Conservation (phyloP, 169 alveolate species). For the Cryptosporidium andersoni region DNA sequence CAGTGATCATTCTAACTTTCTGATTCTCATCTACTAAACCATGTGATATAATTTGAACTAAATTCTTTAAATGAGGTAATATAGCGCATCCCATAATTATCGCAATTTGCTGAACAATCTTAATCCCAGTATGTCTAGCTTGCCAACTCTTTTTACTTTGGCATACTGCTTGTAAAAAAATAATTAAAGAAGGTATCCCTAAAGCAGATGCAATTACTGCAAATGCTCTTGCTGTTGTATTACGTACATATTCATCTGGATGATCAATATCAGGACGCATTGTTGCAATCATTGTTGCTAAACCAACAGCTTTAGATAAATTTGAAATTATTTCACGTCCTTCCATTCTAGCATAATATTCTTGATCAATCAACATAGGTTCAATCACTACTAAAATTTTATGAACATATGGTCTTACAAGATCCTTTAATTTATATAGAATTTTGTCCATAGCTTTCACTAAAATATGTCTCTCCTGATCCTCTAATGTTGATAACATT, state of each 20-base stretch:
- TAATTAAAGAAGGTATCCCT: constrained; percentile 96
- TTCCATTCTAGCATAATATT: constrained; percentile 99
- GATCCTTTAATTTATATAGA: constrained; percentile 93
- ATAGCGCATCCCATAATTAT: constrained; percentile 98
- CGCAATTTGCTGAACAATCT: constrained; percentile 97
- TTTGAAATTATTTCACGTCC: constrained; percentile 97
- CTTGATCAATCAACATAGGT: constrained; percentile 99
- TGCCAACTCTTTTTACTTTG: constrained; percentile 96
- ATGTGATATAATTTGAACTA: constrained; percentile 95
- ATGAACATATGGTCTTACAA: constrained; percentile 98
- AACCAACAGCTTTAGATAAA: constrained; percentile 96
- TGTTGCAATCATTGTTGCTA: constrained; percentile 99
- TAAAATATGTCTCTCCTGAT: constrained; percentile 97
- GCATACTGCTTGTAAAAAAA: constrained; percentile 98
- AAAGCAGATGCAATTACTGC: constrained; percentile 99
- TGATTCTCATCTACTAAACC: constrained; percentile 96
- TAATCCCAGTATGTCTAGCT: constrained; percentile 99
- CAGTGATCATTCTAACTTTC: constrained; percentile 97
- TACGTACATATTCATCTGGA: constrained; percentile 98
- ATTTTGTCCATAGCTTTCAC: constrained; percentile 94
- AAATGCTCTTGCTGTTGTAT: constrained; percentile 98
- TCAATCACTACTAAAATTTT: constrained; percentile 98
- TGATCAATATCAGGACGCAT: constrained; percentile 99
- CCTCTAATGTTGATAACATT: constrained; percentile 96
- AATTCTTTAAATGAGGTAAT: constrained; percentile 95